Evolutionary conservation across 352 stramenopile species (phyloP).

Genomic region (Phytophthora crassamura): DNA sequence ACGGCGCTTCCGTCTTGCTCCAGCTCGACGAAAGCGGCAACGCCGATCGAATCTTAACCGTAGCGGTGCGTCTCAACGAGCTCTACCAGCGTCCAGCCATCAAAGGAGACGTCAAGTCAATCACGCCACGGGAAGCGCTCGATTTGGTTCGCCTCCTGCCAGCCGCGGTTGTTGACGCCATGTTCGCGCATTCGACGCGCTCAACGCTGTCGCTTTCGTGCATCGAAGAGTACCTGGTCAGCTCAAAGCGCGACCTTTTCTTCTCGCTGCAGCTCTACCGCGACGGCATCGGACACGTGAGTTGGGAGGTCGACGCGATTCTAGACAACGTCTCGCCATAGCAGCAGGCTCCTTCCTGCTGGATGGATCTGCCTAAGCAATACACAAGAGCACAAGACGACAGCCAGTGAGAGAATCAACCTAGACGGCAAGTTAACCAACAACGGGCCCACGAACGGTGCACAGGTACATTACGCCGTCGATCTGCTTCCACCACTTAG

Average conservation of each 20-base stretch:
- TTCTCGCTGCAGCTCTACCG: conserved; percentile 48
- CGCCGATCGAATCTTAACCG: conserved; percentile 23
- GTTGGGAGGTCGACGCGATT: conserved; percentile 45
- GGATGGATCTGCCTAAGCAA: conserved; percentile 13
- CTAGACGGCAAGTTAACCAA: conserved; percentile 11
- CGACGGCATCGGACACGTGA: conserved; percentile 24
- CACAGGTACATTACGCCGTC: conserved; percentile 40
- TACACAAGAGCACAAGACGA: conserved; percentile 10
- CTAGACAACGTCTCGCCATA: conserved; percentile 16
- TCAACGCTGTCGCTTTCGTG: conserved; percentile 27
- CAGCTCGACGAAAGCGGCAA: conserved; percentile 29
- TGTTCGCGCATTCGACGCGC: conserved; percentile 16
- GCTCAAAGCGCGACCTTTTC: conserved; percentile 23
- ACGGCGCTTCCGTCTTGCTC: conserved; percentile 22
- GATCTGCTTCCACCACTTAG: conserved; percentile 27
- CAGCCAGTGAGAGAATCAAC: conserved; percentile 5
- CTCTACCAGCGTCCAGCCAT: conserved; percentile 35
- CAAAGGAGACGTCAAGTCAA: conserved; percentile 23
- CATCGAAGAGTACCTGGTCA: conserved; percentile 31
- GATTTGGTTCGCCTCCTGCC: conserved; percentile 41
- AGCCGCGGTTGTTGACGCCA: conserved; percentile 27
- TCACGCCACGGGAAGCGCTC: conserved; percentile 20
- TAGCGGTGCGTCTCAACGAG: conserved; percentile 26
- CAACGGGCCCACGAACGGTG: conserved; percentile 38
- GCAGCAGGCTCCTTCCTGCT: background rate